Base-by-base conservation (phyloP, 2,329 filamentous ascomycete species). In the Trichoderma asperellum region DNA sequence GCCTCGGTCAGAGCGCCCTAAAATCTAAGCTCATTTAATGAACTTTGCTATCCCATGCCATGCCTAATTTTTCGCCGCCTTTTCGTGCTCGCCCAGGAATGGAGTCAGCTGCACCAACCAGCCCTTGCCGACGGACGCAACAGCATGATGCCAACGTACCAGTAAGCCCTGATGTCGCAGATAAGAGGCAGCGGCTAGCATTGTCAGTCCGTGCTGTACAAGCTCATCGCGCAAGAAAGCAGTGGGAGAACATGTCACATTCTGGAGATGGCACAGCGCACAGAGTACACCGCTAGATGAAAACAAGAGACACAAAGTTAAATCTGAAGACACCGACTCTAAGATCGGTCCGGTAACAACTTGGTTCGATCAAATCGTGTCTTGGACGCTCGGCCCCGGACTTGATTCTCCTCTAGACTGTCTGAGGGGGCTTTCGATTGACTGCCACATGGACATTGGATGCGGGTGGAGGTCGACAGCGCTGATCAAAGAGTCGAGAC, bases 401-500 rank as follows among this genome's bases (percentile, higher is more conserved):
- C 49, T 52, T 59, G 55, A 21, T 12, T 35, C 37, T 47, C 24
- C 57, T 59, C 56, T 21, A 37, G 21, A 52, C 29, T 16, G 53
- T 34, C 37, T 32, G 62, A 66, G 53, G 62, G 57, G 32, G 37
- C 35, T n/a, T 21, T 47, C 29, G 53, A 58, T 40, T 64, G 47
- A 37, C 53, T 66, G 53, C 63, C 63, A 58, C 63, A 66, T 47
- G 27, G 40, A 35, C 55, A 67, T 49, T 59, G 29, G 40, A 66
- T 27, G 35, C 27, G 18, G 32, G 55, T 57, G 55, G 63, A 66
- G 37, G 53, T 47, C 18, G 53, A 35, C 37, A 59, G 55, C 64
- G 64, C 64, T 37, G 64, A 67, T 59, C 64, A 52, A 59, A 59
- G 64, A 67, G 64, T 67, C 64, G 64, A 67, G 64, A 18, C 55